Evolutionary conservation across 2,329 filamentous ascomycete genomes (phyloP), one percentile per base, ranked within the genome.

Genomic region (Xylariales sp.): DNA sequence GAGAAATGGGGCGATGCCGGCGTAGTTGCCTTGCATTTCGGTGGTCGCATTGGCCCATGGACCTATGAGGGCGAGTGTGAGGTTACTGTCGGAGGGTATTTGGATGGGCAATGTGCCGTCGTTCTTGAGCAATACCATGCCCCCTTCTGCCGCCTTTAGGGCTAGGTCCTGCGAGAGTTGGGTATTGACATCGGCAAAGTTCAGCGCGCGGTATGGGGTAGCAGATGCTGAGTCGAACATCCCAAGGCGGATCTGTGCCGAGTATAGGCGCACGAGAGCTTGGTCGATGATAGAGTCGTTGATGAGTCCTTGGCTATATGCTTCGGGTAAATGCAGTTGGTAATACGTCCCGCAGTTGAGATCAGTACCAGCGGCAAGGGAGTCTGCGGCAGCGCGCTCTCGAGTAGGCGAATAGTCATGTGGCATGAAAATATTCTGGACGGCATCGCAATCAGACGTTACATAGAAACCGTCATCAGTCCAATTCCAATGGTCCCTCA

Each of bases 401-500:
- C 54, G 50, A 18, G 54, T 59, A 10, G 50, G 45, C 18, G 57
- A 57, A 29, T 58, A 68, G 25, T 63, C 47, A 25, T 68, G 65
- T 14, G 60, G 56, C 22, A 51, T 61, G 50, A 64, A 81, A 39
- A 84, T 69, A 50, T 82, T 74, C 42, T 74, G 68, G 2, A 84
- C 64, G 1, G 82, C 72, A 45, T 81, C 80, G 48, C 83, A 86
- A 53, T 86, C 82, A 6, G 72, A 76, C 1, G 76, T 78, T 18
- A 86, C 71, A 53, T 74, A 83, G 47, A 82, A 74, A 40, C 81
- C 70, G 29, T 76, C 70, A 2, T 72, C 68, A 0, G 72, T 76
- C 70, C 80, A 87, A 29, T 68, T 70, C 76, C 81, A 86, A 51
- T 80, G 74, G 34, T 82, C 73, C 3, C 83, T 70, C 3, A 86